Percentiles rank a stretch among this genome's conserved stretches.
Conservation (phyloP, 768 basidiomycete species). For the Lentinula raphanica region DNA sequence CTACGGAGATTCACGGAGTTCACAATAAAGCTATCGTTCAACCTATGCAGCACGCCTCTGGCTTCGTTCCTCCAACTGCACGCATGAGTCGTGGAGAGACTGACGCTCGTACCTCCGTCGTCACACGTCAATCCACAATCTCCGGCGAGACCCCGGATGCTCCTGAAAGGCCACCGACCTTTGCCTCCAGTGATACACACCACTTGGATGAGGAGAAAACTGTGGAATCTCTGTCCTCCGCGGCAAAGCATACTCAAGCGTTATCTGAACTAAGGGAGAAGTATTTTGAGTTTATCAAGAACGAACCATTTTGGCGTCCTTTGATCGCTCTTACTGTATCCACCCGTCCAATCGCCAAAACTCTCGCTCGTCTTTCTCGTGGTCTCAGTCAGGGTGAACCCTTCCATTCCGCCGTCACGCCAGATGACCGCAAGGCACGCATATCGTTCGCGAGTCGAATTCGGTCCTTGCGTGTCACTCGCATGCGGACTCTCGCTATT, state of each 20-base stretch:
- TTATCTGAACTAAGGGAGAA: background rate
- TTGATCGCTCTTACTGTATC: slow-evolving; percentile 34
- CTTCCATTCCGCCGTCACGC: slow-evolving; percentile 26
- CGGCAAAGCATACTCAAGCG: background rate
- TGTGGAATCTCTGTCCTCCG: too few relatives aligned
- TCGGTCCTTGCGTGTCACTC: slow-evolving; percentile 27
- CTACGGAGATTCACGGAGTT: slow-evolving; percentile 18
- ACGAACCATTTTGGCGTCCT: slow-evolving; percentile 33
- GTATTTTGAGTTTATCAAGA: slow-evolving; percentile 8
- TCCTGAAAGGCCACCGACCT: slow-evolving; percentile 4
- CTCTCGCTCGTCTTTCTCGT: slow-evolving; percentile 27
- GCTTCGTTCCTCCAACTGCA: slow-evolving; percentile 22
- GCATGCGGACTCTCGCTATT: slow-evolving; percentile 24
- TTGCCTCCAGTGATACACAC: background rate
- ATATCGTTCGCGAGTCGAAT: slow-evolving; percentile 26
- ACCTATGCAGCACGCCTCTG: slow-evolving; percentile 9
- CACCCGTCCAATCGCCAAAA: slow-evolving; percentile 35
- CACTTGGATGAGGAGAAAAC: background rate
- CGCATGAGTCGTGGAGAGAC: slow-evolving; percentile 13
- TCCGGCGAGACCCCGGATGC: background rate
- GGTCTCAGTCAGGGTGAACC: slow-evolving; percentile 27
- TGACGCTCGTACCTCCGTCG: slow-evolving; percentile 6
- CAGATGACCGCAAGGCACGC: slow-evolving; percentile 29
- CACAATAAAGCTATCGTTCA: slow-evolving; percentile 2
- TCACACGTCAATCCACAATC: background rate